These are phyloP conservation scores for Lenwebbia sp. DNA, from an alignment of 345 rosid genomes.

Conservation along the genomic window DNA sequence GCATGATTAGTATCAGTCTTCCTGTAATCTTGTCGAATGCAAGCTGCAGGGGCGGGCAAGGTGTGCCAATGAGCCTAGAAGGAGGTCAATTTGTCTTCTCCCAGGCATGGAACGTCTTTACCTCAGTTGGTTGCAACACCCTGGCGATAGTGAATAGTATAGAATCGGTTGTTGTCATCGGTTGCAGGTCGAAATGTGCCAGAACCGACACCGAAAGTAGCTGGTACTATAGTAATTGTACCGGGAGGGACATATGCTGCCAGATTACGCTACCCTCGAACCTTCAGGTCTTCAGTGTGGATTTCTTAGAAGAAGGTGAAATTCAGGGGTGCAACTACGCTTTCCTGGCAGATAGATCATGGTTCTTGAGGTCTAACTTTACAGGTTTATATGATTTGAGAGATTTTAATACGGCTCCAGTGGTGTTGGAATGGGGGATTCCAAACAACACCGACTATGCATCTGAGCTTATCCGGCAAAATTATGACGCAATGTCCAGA, in stretches of 20 bases:
- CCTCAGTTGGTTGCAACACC: neutral
- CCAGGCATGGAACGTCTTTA: neutral
- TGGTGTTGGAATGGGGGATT: neutral
- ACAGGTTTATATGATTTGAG: neutral
- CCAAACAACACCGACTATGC: neutral
- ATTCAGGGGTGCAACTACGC: neutral
- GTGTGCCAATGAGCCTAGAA: neutral
- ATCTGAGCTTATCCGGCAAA: too few species aligned
- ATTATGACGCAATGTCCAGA: too few species aligned
- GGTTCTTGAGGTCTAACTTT: too few species aligned
- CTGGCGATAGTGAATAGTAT: neutral
- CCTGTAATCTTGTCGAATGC: neutral
- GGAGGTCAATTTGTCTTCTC: neutral
- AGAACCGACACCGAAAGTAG: neutral
- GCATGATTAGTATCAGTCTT: neutral
- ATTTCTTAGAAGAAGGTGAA: neutral
- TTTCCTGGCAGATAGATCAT: neutral
- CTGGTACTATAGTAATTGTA: too few species aligned
- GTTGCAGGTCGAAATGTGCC: neutral
- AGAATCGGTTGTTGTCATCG: neutral
- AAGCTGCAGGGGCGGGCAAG: neutral
- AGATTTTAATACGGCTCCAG: neutral
- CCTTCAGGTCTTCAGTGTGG: neutral
- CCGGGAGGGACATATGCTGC: neutral
- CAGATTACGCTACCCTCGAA: neutral